A percentile compares a stretch with the other conserved stretches of the same genome.
phyloP scores from a whole-genome alignment of 2,329 filamentous ascomycete genomes.

The Metarhizium humberi region DNA sequence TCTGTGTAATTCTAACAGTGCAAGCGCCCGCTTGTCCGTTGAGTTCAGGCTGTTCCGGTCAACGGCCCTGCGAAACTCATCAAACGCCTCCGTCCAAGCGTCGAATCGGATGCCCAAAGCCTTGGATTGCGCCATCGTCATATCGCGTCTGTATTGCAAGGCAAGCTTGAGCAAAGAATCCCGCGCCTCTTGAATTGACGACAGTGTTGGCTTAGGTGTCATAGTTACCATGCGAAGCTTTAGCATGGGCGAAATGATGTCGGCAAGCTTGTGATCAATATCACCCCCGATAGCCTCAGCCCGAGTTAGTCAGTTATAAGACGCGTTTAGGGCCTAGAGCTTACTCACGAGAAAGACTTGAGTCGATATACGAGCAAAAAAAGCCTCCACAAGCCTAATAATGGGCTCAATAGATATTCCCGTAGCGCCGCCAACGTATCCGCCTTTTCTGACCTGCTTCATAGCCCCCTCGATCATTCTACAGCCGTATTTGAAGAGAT shows the following conservation, averaged over 20 bases:
- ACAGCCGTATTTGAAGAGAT: conserved; percentile 5
- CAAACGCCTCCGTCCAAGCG: conserved; percentile 2
- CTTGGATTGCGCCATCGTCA: not conserved
- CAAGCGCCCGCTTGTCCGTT: conserved; percentile 1
- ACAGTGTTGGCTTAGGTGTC: not conserved
- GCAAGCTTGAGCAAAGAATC: conserved; percentile 2
- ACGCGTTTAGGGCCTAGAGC: not conserved
- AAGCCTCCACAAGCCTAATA: conserved; percentile 2
- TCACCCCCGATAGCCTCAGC: conserved; percentile 3
- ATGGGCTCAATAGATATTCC: not conserved
- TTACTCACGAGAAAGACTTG: conserved; percentile 3
- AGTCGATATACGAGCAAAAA: conserved; percentile 4
- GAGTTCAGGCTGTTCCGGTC: not conserved
- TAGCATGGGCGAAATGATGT: conserved; percentile 3
- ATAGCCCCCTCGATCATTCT: not conserved
- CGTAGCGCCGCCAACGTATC: not conserved
- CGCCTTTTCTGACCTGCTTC: not conserved
- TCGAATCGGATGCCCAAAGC: not conserved
- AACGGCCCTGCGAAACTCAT: not conserved
- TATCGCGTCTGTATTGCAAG: conserved; percentile 1
- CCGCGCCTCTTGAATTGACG: conserved; percentile 4
- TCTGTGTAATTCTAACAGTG: conserved; percentile 4
- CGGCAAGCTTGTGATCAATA: conserved; percentile 2
- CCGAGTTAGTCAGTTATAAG: not conserved
- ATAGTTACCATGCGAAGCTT: not conserved